Percentiles rank a stretch among this genome's conserved stretches.
phyloP scores from a whole-genome alignment of 2,329 filamentous ascomycete species.

The Escovopsis sp. region DNA sequence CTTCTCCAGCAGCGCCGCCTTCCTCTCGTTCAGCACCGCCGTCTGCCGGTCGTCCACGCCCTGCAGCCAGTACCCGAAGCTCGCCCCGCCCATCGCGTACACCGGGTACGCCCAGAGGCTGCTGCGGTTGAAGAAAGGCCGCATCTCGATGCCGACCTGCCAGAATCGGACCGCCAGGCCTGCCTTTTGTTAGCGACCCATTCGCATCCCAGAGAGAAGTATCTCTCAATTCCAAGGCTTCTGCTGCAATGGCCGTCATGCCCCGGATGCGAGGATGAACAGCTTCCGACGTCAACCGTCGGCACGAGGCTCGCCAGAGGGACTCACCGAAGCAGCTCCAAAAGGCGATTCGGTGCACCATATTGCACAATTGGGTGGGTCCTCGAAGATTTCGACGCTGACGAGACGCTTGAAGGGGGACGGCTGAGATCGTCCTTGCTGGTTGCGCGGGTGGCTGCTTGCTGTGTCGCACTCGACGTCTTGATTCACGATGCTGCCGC shows the following conservation, averaged over 20 bases:
- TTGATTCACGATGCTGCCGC: constrained; percentile 12
- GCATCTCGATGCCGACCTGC: constrained; percentile 98
- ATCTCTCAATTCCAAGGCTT: background rate
- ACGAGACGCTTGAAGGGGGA: too few species aligned
- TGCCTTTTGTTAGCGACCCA: constrained; percentile 21
- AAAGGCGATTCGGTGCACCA: constrained; percentile 58
- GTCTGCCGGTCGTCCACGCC: constrained; percentile 76
- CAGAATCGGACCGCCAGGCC: constrained; percentile 84
- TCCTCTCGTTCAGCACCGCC: constrained; percentile 61
- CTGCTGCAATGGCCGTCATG: background rate
- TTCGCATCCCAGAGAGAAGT: background rate
- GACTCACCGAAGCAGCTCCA: constrained; percentile 82
- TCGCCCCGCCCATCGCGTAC: constrained; percentile 72
- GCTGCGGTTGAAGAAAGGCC: constrained; percentile 73
- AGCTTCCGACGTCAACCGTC: too few species aligned
- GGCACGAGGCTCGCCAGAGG: too few species aligned
- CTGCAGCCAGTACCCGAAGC: constrained; percentile 95
- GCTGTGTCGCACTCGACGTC: constrained; percentile 10
- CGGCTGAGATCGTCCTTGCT: too few species aligned
- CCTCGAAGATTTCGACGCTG: constrained; percentile 5
- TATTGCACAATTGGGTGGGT: constrained; percentile 22
- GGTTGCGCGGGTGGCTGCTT: background rate
- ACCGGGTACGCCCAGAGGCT: constrained; percentile 85
- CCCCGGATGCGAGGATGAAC: too few species aligned
- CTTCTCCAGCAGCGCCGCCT: constrained; percentile 76